These are phyloP conservation scores for Aspergillus baeticus DNA, from an alignment of 495 filamentous ascomycete genomes.

Conservation along the genomic window DNA sequence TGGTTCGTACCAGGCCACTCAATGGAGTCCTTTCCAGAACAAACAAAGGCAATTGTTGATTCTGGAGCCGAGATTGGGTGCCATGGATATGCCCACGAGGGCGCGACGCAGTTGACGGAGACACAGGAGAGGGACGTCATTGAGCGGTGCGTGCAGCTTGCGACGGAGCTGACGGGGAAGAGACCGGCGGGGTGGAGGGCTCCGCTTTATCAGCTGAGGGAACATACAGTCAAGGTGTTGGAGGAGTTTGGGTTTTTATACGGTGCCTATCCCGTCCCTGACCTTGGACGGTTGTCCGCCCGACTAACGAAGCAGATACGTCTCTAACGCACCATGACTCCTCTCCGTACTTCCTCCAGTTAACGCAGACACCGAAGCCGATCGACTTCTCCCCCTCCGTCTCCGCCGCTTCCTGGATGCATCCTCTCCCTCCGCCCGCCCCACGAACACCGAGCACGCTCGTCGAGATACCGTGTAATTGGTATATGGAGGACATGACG, in stretches of 20 bases:
- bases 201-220: constrained; percentile 56
- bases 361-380: constrained; percentile 31
- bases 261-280: constrained; percentile 22
- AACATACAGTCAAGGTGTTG: constrained; percentile 52
- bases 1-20: constrained; percentile 68
- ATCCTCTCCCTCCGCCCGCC: constrained; percentile 33
- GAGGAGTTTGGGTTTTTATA: constrained; percentile 58
- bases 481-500: constrained; percentile 51
- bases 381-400: constrained; percentile 40
- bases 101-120: constrained; percentile 52
- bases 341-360: constrained; percentile 42
- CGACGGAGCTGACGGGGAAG: constrained; percentile 48
- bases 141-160: constrained; percentile 50
- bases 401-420: constrained; percentile 48
- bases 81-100: constrained; percentile 57
- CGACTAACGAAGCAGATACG: neutral
- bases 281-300: neutral
- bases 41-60: constrained; percentile 51
- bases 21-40: constrained; percentile 57
- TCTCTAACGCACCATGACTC: constrained; percentile 39
- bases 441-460: constrained; percentile 23
- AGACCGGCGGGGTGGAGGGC: constrained; percentile 57
- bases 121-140: constrained; percentile 60
- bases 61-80: constrained; percentile 58
- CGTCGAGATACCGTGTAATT: constrained; percentile 47